Conservation (phyloP, 768 basidiomycete genomes). For the Hemileccinum rubropunctum region DNA sequence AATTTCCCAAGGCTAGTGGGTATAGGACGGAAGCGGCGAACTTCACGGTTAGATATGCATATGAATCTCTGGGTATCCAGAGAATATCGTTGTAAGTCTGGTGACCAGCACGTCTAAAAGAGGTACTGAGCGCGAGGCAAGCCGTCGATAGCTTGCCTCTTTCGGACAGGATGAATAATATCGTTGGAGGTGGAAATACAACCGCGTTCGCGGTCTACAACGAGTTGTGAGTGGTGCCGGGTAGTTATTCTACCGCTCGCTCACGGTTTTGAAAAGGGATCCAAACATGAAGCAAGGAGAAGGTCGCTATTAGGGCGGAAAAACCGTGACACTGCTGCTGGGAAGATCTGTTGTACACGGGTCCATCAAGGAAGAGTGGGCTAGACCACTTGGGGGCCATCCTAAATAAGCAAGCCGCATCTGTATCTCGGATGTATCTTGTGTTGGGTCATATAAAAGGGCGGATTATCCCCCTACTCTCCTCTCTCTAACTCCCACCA, state of each 20-base stretch:
- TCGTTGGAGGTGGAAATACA: no score
- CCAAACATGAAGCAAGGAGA: slow-evolving; percentile 26
- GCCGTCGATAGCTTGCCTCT: no score
- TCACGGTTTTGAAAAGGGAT: slow-evolving; percentile 23
- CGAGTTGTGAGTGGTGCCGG: slow-evolving; percentile 24
- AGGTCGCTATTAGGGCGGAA: no score
- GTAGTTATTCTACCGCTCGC: background rate
- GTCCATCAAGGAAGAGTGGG: no score
- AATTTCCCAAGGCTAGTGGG: slow-evolving; percentile 28
- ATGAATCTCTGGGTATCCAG: slow-evolving; percentile 26
- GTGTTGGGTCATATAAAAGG: no score
- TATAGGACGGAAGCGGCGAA: slow-evolving; percentile 35
- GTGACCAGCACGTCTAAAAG: no score
- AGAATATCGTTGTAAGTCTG: no score
- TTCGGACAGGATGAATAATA: no score
- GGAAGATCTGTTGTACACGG: slow-evolving; percentile 34
- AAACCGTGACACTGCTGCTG: no score
- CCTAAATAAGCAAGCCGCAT: background rate
- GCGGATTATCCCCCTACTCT: background rate
- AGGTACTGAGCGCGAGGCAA: no score
- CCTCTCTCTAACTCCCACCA: slow-evolving; percentile 8
- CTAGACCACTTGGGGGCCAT: background rate
- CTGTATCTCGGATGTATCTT: no score
- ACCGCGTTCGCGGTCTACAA: slow-evolving; percentile 17
- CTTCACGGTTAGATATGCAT: slow-evolving; percentile 35